Evolutionary conservation across 73 alveolate genomes (phyloP).

Genomic region (Breviolum minutum): DNA sequence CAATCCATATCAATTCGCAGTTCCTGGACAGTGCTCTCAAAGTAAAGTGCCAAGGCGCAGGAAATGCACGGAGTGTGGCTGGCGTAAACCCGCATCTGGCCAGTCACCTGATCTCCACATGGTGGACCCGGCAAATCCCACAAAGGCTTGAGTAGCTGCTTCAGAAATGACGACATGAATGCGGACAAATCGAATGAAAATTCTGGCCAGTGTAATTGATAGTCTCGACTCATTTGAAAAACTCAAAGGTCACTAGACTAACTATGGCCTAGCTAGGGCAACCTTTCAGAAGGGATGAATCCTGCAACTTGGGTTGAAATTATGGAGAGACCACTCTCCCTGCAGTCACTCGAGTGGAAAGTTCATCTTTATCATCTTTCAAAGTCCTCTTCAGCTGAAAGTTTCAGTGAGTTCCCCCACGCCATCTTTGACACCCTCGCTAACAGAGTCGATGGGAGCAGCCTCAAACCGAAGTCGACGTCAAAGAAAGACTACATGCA

Average conservation of each 20-base stretch:
- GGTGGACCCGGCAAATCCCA: too few species aligned
- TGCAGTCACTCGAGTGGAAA: too few species aligned
- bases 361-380: background rate
- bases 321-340: too few species aligned
- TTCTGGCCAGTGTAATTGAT: too few species aligned
- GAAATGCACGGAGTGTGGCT: conserved; percentile 94
- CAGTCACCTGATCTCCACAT: conserved; percentile 14
- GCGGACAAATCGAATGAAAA: too few species aligned
- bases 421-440: conserved; percentile 80
- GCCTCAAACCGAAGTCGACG: background rate
- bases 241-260: too few species aligned
- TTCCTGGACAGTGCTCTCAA: background rate
- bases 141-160: background rate
- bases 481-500: too few species aligned
- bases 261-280: too few species aligned
- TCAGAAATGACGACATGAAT: too few species aligned
- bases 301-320: too few species aligned
- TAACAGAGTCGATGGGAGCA: conserved; percentile 71
- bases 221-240: background rate
- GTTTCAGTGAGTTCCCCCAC: background rate
- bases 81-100: conserved; percentile 94
- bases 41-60: background rate
- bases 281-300: too few species aligned
- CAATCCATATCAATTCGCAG: background rate
- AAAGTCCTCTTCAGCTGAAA: background rate